Base-by-base conservation (phyloP, 176 grass and related monocot genomes). In the Paspalum notatum region DNA sequence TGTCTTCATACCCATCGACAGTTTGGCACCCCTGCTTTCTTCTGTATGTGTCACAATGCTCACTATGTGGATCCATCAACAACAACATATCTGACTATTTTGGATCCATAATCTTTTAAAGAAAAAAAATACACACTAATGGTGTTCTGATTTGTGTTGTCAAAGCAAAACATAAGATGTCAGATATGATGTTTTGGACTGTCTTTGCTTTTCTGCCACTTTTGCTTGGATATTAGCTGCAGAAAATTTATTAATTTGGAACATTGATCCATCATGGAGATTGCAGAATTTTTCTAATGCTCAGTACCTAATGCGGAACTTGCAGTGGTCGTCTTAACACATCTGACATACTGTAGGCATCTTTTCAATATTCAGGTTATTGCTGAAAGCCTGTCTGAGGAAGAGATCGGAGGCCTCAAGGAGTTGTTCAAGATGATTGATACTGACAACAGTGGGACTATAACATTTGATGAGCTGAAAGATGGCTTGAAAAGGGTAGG, bases 401-500 rank as follows among this genome's bases (percentile, higher is more conserved):
- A 98, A 92, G 95, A 98, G 88, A 98, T 98, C 87, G 95, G 95
- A 74, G 95, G 95, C 55, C 88, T 98, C 73, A 98, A 89, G 84
- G 92, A 98, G 82, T 70, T 98, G 75, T 98, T 98, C 87, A 95
- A 91, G 80, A 98, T 98, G 95, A 98, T 98, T 48, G 95, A 98
- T 85, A 89, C 95, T 25, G 95, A 98, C 80, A 85, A 78, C 75
- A 98, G 95, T 86, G 92, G 95, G 42, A 98, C 95, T 53, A 98
- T 98, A 81, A 98, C 95, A 68, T 98, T 95, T 88, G 95, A 98
- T 85, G 95, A 98, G 75, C 88, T 98, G n/a, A 98, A 95, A 80
- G 86, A 98, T 75, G 95, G 95, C 41, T 83, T 98, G 78, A 95
- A 85, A 89, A 92, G 92, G 80, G 95, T 98, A 40, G 95, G 95